Evolutionary conservation across 2,329 filamentous ascomycete genomes (phyloP).

Genomic region (Neonectria faginata): DNA sequence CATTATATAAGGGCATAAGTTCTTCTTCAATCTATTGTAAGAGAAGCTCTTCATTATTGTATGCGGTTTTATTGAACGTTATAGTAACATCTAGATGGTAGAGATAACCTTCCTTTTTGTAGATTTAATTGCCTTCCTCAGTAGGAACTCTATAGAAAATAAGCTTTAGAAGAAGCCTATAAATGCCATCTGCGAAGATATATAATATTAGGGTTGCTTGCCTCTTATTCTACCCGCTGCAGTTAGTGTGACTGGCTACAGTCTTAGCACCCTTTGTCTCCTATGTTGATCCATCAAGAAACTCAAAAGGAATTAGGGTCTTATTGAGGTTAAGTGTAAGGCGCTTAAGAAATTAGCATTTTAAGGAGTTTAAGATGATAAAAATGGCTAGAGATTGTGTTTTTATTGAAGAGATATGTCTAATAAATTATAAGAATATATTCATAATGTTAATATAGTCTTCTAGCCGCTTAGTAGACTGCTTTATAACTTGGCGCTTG

Average conservation of each 20-base stretch:
- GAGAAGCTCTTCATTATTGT: conserved; percentile 11
- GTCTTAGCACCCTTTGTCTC: background rate
- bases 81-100: background rate
- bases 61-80: conserved; percentile 9
- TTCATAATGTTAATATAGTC: background rate
- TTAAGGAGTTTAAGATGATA: background rate
- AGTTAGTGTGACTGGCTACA: background rate
- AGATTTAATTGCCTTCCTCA: background rate
- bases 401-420: background rate
- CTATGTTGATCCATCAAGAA: background rate
- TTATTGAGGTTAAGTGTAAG: background rate
- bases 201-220: conserved; percentile 4
- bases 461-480: background rate
- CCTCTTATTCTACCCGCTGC: conserved; percentile 1
- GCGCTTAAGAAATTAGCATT: background rate
- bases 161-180: background rate
- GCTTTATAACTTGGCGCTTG: background rate
- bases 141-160: background rate
- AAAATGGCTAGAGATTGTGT: background rate
- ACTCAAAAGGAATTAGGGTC: conserved; percentile 6
- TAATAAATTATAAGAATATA: background rate
- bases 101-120: conserved; percentile 8
- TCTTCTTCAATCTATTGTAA: background rate
- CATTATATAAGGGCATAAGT: background rate
- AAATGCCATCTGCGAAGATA: background rate